Percentiles rank a stretch among this genome's conserved stretches.
Conservation (phyloP, 768 basidiomycete species). For the Suillus cothurnatus region DNA sequence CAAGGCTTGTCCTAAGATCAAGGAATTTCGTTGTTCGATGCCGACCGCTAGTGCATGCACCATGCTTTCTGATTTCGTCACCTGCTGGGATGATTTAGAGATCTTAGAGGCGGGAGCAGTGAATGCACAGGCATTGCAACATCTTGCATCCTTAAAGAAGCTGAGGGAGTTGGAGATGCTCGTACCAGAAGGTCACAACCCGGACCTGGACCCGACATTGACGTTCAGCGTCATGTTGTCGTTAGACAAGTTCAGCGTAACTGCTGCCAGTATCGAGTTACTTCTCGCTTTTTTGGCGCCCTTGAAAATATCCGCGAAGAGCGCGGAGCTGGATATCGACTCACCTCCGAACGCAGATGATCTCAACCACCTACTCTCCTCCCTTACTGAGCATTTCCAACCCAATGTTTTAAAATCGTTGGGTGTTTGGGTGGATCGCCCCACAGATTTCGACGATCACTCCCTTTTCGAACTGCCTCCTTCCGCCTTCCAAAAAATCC, state of each 20-base stretch:
- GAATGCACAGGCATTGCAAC: background rate
- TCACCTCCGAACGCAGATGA: background rate
- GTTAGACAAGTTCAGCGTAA: background rate
- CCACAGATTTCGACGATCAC: background rate
- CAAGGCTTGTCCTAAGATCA: background rate
- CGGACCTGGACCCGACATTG: background rate
- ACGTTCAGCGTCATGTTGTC: slow-evolving; percentile 1
- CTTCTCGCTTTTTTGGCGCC: background rate
- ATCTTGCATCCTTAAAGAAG: background rate
- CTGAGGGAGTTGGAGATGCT: background rate
- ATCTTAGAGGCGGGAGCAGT: background rate
- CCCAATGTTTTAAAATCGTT: background rate
- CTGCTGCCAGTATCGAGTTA: background rate
- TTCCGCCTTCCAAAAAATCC: background rate
- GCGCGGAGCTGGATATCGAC: background rate
- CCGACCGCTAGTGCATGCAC: background rate
- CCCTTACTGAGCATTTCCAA: background rate
- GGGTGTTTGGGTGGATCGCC: background rate
- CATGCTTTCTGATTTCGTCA: background rate
- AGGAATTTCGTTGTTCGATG: background rate
- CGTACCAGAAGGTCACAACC: background rate
- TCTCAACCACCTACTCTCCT: background rate
- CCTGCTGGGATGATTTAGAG: background rate
- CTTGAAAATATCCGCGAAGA: background rate
- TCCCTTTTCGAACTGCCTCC: background rate